Conservation (phyloP, 768 basidiomycete genomes). For the Boletus huronensis region DNA sequence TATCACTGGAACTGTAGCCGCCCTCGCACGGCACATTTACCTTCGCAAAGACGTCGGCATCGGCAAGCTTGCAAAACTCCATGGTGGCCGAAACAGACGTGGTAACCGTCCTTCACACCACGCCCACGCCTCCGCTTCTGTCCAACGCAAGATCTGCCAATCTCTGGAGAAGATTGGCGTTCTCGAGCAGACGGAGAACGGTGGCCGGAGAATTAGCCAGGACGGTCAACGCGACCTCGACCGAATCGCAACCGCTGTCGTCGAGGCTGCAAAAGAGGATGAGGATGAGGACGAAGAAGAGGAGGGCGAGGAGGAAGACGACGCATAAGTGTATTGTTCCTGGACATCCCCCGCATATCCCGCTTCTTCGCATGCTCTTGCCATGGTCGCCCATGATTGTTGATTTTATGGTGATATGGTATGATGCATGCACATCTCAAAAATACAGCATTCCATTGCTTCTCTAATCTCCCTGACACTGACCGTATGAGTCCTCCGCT, state of each 20-base stretch:
- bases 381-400: slow-evolving; percentile 21
- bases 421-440: slow-evolving; percentile 36
- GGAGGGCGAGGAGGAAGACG: slow-evolving; percentile 58
- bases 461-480: slow-evolving; percentile 1
- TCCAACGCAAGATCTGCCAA: slow-evolving; percentile 96
- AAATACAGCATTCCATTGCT: slow-evolving; percentile 28
- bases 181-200: slow-evolving; percentile 88
- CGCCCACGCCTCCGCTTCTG: slow-evolving; percentile 76
- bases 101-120: slow-evolving; percentile 98
- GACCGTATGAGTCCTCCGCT: not conserved
- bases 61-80: slow-evolving; percentile 91
- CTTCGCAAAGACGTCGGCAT: slow-evolving; percentile 96
- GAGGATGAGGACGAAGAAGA: slow-evolving; percentile 72
- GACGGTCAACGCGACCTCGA: slow-evolving; percentile 96
- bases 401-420: slow-evolving; percentile 36
- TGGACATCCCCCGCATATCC: slow-evolving; percentile 17
- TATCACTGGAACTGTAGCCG: slow-evolving; percentile 49
- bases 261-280: slow-evolving; percentile 71
- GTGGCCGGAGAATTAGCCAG: slow-evolving; percentile 93
- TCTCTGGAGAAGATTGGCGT: slow-evolving; percentile 98
- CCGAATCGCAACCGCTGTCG: slow-evolving; percentile 87
- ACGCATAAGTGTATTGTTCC: slow-evolving; percentile 26
- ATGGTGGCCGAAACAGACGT: slow-evolving; percentile 93
- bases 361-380: slow-evolving; percentile 17
- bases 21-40: slow-evolving; percentile 98